Base-by-base conservation (phyloP, 2,329 filamentous ascomycete genomes). In the Pyrenochaeta sp. region DNA sequence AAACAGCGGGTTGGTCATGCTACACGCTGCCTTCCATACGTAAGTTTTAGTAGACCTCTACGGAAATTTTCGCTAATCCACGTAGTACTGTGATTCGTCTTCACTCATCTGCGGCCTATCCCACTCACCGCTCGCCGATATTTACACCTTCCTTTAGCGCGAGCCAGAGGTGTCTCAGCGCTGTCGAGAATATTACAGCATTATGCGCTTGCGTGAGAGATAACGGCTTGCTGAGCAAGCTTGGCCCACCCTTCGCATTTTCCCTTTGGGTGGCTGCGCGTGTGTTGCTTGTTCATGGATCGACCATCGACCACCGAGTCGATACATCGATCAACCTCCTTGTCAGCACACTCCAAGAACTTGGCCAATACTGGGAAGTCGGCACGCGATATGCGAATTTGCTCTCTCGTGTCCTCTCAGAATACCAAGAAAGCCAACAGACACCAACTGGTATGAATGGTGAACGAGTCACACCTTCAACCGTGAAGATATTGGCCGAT, bases 51-150 rank as follows among this genome's bases (percentile, higher is more conserved):
- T 2, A 10, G 9, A 11, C 17, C 12, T 14, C 17, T 29, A 41
- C 29, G 29, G 39, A 1, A 23, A 5, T 10, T 6, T 12, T 7
- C 43, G 6, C 63, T 74, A 43, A 80, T 45, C 7, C 20, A 17
- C 23, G 29, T 41, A 86, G 83, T 0, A 90, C 92, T 40, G 88
- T 96, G 7, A 96, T 97, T 64, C 87, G 93, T 31, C 83, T 97
- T 20, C 92, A 97, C 77, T 97, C 92, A 0, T 96, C 92, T 1
- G 92, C 93, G 5, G 93, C 92, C 1, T 97, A 97, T 74, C 93
- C 93, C 3, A 96, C 92, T 4, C 95, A 91, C 3, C 85, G 91
- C 29, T 96, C 91, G 1, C 88, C 89, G 11, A 93, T 96, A 46
- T 97, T 97, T 77, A 93, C 90, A 0, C 91, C 92, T 0, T 96